phyloP scores from a whole-genome alignment of 345 rosid species.

The Brassica cretica region DNA sequence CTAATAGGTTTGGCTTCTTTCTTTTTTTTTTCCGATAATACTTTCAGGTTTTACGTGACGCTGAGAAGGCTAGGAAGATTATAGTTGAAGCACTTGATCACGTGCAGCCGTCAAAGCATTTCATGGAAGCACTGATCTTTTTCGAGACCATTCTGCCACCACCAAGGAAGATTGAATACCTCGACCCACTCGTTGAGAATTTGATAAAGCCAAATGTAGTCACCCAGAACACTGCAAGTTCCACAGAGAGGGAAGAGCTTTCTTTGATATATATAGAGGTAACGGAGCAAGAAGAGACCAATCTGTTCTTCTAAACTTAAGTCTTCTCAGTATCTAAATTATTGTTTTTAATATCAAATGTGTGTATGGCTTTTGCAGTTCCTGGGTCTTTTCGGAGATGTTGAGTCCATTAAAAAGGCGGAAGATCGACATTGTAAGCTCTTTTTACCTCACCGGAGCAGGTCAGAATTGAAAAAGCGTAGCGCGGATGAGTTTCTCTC shows the following conservation, averaged over 20 bases:
- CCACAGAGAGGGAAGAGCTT: constrained; percentile 79
- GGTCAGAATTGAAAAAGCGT: constrained; percentile 72
- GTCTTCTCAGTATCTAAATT: not conserved
- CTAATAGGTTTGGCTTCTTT: constrained; percentile 6
- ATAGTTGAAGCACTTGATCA: constrained; percentile 70
- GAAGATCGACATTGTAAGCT: constrained; percentile 79
- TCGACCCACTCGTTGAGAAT: constrained; percentile 72
- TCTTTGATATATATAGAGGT: constrained; percentile 90
- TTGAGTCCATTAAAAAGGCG: constrained; percentile 61
- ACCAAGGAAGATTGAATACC: constrained; percentile 69
- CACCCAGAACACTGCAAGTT: constrained; percentile 46
- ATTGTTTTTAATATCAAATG: constrained; percentile 15
- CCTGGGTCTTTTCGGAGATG: constrained; percentile 78
- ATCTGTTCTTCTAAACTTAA: not conserved
- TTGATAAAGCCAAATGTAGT: constrained; percentile 62
- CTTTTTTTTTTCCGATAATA: not conserved
- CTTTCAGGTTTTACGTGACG: constrained; percentile 63
- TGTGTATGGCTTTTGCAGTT: constrained; percentile 58
- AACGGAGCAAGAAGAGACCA: constrained; percentile 3
- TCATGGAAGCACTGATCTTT: constrained; percentile 72
- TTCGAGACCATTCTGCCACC: constrained; percentile 69
- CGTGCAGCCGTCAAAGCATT: constrained; percentile 71
- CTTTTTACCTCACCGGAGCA: constrained; percentile 55
- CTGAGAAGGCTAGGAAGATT: constrained; percentile 78
- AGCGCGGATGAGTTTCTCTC: constrained; percentile 77